These are phyloP conservation scores for Tolypocladium paradoxum DNA, from an alignment of 2,329 filamentous ascomycete species.

Conservation along the genomic window DNA sequence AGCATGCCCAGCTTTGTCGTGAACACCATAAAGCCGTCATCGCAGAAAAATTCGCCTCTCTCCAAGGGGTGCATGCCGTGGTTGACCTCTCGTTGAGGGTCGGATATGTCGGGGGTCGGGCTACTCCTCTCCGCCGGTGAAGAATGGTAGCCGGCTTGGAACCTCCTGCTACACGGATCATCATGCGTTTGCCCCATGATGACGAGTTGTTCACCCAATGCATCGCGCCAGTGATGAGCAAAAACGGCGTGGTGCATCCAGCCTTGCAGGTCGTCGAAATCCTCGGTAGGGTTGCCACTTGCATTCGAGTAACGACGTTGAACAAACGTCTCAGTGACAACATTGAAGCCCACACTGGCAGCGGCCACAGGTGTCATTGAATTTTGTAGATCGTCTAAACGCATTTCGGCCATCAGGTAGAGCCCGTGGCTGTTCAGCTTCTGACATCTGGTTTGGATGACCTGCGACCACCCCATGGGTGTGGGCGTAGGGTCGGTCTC, in stretches of 20 bases:
- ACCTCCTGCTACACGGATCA: not conserved
- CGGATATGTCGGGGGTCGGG: not conserved
- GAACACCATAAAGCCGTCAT: not conserved
- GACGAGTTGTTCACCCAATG: not conserved
- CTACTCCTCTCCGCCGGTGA: not conserved
- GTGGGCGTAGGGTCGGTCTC: not conserved
- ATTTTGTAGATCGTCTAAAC: not conserved
- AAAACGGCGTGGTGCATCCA: no score
- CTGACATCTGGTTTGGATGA: not conserved
- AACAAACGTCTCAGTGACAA: not conserved
- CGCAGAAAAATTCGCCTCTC: not conserved
- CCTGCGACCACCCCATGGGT: accelerated
- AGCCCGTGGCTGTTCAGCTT: not conserved
- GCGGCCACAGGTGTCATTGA: not conserved
- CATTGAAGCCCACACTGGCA: not conserved
- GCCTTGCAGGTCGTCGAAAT: no score
- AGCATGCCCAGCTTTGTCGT: not conserved
- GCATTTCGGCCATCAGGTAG: not conserved
- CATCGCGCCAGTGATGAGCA: not conserved
- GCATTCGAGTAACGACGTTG: not conserved
- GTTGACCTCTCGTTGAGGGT: not conserved
- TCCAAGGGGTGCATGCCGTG: not conserved
- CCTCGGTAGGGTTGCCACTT: not conserved
- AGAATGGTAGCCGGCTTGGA: not conserved
- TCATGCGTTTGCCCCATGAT: not conserved